Base-by-base conservation (phyloP, 768 basidiomycete species). In the Trametes gibbosa region DNA sequence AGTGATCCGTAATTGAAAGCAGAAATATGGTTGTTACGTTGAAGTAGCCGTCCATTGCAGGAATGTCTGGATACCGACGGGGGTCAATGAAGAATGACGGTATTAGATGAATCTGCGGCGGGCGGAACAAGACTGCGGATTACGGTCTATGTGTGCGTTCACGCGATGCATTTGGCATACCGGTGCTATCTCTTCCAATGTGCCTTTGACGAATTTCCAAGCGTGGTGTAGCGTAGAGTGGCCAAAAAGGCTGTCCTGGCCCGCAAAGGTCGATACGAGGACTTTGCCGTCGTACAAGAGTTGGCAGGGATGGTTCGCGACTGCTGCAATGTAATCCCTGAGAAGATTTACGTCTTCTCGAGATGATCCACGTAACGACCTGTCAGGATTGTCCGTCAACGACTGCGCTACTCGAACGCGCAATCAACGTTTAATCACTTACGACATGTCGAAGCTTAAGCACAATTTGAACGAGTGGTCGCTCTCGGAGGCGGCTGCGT, bases 401-500 rank as follows among this genome's bases (percentile, higher is more conserved):
- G 21, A 9, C 24, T 19, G 21, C 7, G 24, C 16, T 23, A 35
- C 6, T 14, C 19, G 16, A 29, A 19, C n/a, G 16, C n/a, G n/a
- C n/a, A n/a, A n/a, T n/a, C n/a, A n/a, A 45, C 3, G 10, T 21
- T 7, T 29, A 41, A 23, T n/a, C 14, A 62, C 65, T 32, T 53
- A 73, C 73, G 67, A 66, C 75, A 77, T 74, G 59, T 77, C 76
- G 58, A 77, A 72, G 50, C 67, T 72, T 17, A 77, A 37, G 59
- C 76, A 75, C 29, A 77, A 49, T 63, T 70, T 70, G 71, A 75
- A 75, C 12, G 41, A 53, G 37, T 56, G 58, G 2, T 58, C 57
- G 24, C 78, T 78, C 49, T 79, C 74, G 17, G 67, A 67, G 3
- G 87, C 86, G 32, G 86, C 84, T 43, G 77, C 67, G 67, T 83